Conservation (phyloP, 345 rosid species). For the Hibiscus syriacus region DNA sequence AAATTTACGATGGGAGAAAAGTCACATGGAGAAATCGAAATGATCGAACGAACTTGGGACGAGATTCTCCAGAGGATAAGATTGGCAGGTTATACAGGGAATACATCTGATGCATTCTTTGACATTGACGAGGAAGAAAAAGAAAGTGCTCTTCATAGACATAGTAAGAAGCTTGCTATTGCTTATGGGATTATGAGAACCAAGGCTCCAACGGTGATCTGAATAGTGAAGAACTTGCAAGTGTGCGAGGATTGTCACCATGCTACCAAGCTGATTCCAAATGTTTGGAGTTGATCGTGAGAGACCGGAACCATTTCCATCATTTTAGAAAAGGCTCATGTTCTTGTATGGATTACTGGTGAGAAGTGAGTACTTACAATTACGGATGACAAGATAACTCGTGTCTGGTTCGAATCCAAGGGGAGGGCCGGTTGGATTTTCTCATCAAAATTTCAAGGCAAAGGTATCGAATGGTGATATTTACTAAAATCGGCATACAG, state of each 20-base stretch:
- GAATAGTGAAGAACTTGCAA: constrained; percentile 71
- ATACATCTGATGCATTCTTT: constrained; percentile 43
- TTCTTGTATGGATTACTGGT: constrained; percentile 78
- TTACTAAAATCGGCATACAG: neutral
- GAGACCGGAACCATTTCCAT: constrained; percentile 71
- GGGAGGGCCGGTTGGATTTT: no score
- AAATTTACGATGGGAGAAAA: constrained; percentile 51
- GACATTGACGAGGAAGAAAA: constrained; percentile 81
- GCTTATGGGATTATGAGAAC: constrained; percentile 59
- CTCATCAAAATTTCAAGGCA: no score
- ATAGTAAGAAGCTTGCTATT: constrained; percentile 73
- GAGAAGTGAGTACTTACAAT: neutral
- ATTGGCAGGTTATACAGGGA: constrained; percentile 46
- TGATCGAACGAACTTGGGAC: constrained; percentile 53
- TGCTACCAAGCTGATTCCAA: constrained; percentile 55
- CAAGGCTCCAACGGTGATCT: constrained; percentile 21
- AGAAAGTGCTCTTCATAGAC: constrained; percentile 44
- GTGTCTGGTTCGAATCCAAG: no score
- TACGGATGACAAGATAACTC: neutral
- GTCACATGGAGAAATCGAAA: constrained; percentile 47
- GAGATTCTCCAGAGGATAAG: constrained; percentile 51
- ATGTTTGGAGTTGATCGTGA: constrained; percentile 57
- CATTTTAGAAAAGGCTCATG: constrained; percentile 63
- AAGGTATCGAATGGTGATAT: neutral
- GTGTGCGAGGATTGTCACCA: constrained; percentile 71